Base-by-base conservation (phyloP, 2,329 filamentous ascomycete species). In the Malbranchea zuffiana region DNA sequence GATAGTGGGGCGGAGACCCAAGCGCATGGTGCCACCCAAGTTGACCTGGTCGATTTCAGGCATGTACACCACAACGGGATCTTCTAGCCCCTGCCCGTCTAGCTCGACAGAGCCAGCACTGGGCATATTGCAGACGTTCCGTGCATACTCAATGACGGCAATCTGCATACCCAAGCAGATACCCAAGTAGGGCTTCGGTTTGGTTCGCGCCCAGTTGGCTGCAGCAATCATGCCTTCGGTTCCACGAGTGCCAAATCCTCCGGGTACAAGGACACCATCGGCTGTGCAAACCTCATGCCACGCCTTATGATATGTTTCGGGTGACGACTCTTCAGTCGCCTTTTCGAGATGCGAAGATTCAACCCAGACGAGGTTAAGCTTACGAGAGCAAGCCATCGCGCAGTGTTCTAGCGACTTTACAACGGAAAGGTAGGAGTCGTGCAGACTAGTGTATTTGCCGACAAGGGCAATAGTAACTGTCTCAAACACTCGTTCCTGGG, bases 101-200 rank as follows among this genome's bases (percentile, higher is more conserved):
- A 78, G 69, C 47, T 79, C 75, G 37, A 66, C 67, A 4, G 68
- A 73, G 3, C 66, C 68, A 1, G 74, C 74, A 28, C 66, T 61
- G 3, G 62, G 58, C 44, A 86, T 69, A 18, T 73, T 74, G 60
- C 77, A 82, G 1, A 88, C 66, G 47, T 84, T 78, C 27, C 86
- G 77, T 1, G 86, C 85, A 49, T 77, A 84, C 60, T 96, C 87
- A 48, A 95, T 81, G 31, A 94, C 85, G 13, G 88, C 86, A 31
- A 94, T 73, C 59, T 96, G 90, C 78, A 94, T 85, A 40, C 86
- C 86, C 15, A 95, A 68, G 56, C 88, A 95, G 45, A 96, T 81
- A 41, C 90, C 90, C 1, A 96, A 71, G 62, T 81, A 95, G 1
- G 86, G 86, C 3, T 74, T 74, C 44, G 80, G 78, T 50, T 85